Base-by-base conservation (phyloP, 179 eudicot species). In the Sideroxylon spinosum region DNA sequence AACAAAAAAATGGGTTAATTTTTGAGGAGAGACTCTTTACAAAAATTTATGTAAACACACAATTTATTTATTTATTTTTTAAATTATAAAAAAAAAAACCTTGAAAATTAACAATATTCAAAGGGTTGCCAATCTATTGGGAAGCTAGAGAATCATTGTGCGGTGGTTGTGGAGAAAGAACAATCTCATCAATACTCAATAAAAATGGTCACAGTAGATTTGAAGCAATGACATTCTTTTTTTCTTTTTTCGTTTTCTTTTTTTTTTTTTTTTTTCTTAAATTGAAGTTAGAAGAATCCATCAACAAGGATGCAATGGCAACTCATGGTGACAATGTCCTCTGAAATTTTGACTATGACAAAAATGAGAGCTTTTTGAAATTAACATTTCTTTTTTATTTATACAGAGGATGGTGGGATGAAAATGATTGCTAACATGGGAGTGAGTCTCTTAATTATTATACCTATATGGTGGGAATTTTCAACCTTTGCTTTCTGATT, bases 401-500 rank as follows among this genome's bases (percentile, higher is more conserved):
- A 9, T 4, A 11, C 0, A 48, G 4, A 70, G 4, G 1, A 8
- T 14, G 20, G 50, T 20, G 48, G 78, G 49, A 50, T 64, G 50
- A 25, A 52, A 64, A 64, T 65, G 71, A 76, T 65, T 28, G 62
- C 79, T 65, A 26, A 9, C 71, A 61, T 61, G 59, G 59, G 8
- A 75, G 20, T n/a, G n/a, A 74, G 50, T 9, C 26, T 9, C 22
- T 50, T 64, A 50, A 50, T 74, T 7, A 74, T 80, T 14, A 68
- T 29, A 9, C 37, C 46, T 11, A 57, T 67, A 9, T 14, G 11
- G 65, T 67, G 62, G 19, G 32, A 65, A 56, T 64, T 53, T 68
- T 68, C 67, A 56, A 74, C 78, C 52, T 67, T 80, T 80, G 78
- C 82, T 57, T 80, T 67, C 59, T 46, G 67, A 22, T 25, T 80